Evolutionary conservation across 192 early-diverging fungal species (phyloP), one percentile per base, ranked within the genome.

Genomic region (Coemansia sp.): DNA sequence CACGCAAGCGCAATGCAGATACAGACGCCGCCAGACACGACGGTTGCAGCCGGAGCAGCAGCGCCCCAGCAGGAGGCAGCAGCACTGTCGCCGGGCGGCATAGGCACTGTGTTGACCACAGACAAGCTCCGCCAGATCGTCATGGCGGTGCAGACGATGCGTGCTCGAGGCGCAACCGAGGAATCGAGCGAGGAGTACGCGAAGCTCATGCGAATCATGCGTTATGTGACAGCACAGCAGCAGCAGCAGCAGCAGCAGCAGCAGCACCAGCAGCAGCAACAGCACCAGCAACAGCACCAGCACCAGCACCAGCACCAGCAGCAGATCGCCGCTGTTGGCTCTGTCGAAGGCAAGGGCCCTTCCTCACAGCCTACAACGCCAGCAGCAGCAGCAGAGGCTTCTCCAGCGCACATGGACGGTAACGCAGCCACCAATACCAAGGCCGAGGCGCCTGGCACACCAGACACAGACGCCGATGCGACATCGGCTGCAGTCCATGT

Each of bases 181-280:
- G 83, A 84, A 40, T 92, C 85, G 64, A 86, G 87, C 62, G 81
- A 82, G 15, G 90, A 93, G 64, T 90, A 83, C 62, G 91, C 88
- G 30, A 81, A 85, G 61, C 75, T 92, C 30, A 70, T 92, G 72
- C 53, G 65, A 1, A 71, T 75, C 9, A 65, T 84, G 61, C 86
- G 73, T 22, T 65, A 61, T 8, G 77, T 79, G 54, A 71, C 69
- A n/a, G 58, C 58, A 15, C 55, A 59, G 55, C 80, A 80, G 33
- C 72, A 81, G 40, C 81, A 79, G 41, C 62, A 72, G 47, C 82
- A 82, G 37, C 74, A 68, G 37, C 80, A 81, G 47, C 62, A 57
- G 29, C 60, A 59, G 17, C 54, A 28, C 29, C 52, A 45, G 50
- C 31, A 14, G 54, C 80, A 47, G 14, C 83, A 59, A 20, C 68